Evolutionary conservation across 768 basidiomycete species (phyloP), one percentile per base, ranked within the genome.

Genomic region (Zangia roseola): DNA sequence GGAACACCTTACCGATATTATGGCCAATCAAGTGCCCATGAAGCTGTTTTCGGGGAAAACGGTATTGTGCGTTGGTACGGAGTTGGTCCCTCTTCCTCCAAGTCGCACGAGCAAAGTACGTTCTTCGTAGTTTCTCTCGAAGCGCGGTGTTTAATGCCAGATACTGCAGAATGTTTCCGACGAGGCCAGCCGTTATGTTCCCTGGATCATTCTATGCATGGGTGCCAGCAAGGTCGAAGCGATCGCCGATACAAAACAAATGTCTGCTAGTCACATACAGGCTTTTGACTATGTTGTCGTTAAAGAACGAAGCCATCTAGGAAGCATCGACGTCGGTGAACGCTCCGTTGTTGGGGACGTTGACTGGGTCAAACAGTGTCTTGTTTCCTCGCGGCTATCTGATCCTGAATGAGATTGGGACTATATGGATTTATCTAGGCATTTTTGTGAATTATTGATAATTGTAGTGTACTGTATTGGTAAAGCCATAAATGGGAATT

Each of bases 331-430:
- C 53, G 25, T 52, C 54, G 46, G 56, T 52, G 20, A 40, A 26
- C 60, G 60, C 19, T 72, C 60, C 20, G 72, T 69, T 16, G 69
- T 68, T 34, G 82, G 84, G 14, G 69, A 75, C 49, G 80, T 88
- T 69, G 60, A 67, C 16, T 92, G 88, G 88, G 79, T 92, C 34
- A 93, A 92, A 65, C 79, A 88, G 40, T 86, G 86, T 58, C 69
- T 92, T 25, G 77, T 88, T 51, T 76, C 84, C 14, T 83, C 84
- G 13, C 72, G 82, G 26, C 60, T 79, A 23, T 61, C 78, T 4
- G 68, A 71, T 36, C 62, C 70, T 4, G 51, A 52, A 38, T 38
- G 43, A 37, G 50, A 58, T 33, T 57, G 30, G 49, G 9, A 6
- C 39, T 16, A 17, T 43, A 43, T 33, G 49, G 35, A 45, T 14